Conservation (phyloP, 2,329 filamentous ascomycete species). For the Septoria linicola region DNA sequence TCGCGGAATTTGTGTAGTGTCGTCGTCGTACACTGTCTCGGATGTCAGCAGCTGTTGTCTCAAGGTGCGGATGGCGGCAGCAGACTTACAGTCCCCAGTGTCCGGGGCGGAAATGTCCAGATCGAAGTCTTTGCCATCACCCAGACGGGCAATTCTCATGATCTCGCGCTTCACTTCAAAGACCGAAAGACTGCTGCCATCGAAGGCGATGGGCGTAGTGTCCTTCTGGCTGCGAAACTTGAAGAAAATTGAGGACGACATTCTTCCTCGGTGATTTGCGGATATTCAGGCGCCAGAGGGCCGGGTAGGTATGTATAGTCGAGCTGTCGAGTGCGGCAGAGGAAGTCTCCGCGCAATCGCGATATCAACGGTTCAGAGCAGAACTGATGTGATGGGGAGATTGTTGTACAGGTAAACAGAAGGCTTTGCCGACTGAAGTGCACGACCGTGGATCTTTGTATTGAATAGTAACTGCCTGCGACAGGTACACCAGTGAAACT, state of each 20-base stretch:
- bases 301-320: slow-evolving; percentile 6
- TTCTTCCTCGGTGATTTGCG: slow-evolving; percentile 48
- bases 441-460: slow-evolving; percentile 33
- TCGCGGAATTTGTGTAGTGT: slow-evolving; percentile 93
- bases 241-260: slow-evolving; percentile 98
- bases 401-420: slow-evolving; percentile 33
- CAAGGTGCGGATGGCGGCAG: background rate
- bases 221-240: slow-evolving; percentile 99
- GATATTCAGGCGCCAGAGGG: slow-evolving; percentile 9
- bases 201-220: slow-evolving; percentile 89
- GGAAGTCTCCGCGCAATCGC: slow-evolving; percentile 19
- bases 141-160: slow-evolving; percentile 87
- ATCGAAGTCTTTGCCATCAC: slow-evolving; percentile 95
- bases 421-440: slow-evolving; percentile 26
- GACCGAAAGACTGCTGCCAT: slow-evolving; percentile 95
- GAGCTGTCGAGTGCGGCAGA: slow-evolving; percentile 14
- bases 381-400: slow-evolving; percentile 18
- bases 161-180: slow-evolving; percentile 99
- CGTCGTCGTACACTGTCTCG: slow-evolving; percentile 83
- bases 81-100: slow-evolving; percentile 74
- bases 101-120: slow-evolving; percentile 92
- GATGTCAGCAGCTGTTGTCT: slow-evolving; percentile 27
- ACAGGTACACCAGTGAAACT: slow-evolving; percentile 25
- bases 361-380: slow-evolving; percentile 18
- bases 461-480: slow-evolving; percentile 35